Conservation (phyloP, 2,329 filamentous ascomycete genomes). For the Domatiomyces globalis region DNA sequence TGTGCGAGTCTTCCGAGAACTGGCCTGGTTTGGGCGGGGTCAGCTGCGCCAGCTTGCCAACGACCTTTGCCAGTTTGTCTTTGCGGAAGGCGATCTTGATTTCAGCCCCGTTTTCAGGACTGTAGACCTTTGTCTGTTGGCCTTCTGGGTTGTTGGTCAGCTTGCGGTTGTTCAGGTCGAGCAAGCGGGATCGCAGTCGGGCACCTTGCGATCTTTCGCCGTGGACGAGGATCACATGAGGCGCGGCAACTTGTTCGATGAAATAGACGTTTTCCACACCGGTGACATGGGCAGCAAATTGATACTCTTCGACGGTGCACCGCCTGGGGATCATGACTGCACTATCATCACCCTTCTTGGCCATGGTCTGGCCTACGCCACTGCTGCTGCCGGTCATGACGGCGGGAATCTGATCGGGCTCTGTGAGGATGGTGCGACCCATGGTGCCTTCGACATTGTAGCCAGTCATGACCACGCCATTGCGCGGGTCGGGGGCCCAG, state of each 20-base stretch:
- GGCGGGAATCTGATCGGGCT: conserved; percentile 86
- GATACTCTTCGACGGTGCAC: conserved; percentile 87
- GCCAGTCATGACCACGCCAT: conserved; percentile 96
- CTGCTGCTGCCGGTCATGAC: conserved; percentile 64
- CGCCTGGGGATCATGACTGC: conserved; percentile 82
- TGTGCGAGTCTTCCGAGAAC: conserved; percentile 34
- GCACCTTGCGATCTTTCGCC: conserved; percentile 98
- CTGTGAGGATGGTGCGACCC: conserved; percentile 89
- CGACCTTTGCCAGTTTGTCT: conserved; percentile 91
- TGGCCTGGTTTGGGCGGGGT: conserved; percentile 44
- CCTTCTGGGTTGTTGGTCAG: conserved; percentile 43
- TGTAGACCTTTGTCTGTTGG: conserved; percentile 79
- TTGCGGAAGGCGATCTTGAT: conserved; percentile 88
- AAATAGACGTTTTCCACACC: conserved; percentile 93
- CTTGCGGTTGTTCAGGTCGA: conserved; percentile 61
- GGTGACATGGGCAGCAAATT: conserved; percentile 92
- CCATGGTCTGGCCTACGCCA: conserved; percentile 39
- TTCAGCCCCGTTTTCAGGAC: conserved; percentile 87
- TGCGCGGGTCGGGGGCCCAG: conserved; percentile 92
- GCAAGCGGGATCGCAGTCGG: conserved; percentile 81
- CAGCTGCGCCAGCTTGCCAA: conserved; percentile 78
- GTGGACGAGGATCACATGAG: conserved; percentile 91
- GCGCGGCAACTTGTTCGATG: conserved; percentile 82
- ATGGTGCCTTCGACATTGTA: conserved; percentile 98
- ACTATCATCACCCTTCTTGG: conserved; percentile 52